Evolutionary conservation across 2,329 filamentous ascomycete genomes (phyloP), one percentile per base, ranked within the genome.

Genomic region (Moelleriella libera): DNA sequence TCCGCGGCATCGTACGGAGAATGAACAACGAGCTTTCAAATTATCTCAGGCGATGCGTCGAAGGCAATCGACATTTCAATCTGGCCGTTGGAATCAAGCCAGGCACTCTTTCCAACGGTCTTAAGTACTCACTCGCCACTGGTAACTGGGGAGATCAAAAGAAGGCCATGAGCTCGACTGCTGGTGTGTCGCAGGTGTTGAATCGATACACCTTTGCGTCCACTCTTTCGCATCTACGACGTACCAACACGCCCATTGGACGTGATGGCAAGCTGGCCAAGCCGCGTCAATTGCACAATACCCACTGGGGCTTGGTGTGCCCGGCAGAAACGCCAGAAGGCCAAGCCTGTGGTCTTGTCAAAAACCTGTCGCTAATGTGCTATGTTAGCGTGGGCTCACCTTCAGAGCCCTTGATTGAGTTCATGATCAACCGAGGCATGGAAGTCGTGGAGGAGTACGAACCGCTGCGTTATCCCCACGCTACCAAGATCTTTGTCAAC

Each of bases 131-230:
- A 46, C 74, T 98, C 52, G 90, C 92, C 30, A 98, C 92, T 11
- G 92, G 92, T 55, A 98, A 98, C 68, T 98, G 92, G 94, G 94
- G 92, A 60, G 92, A 98, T 55, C 92, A 98, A 71, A 98, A 97
- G 76, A 98, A 97, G 72, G 89, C 92, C 21, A 85, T 86, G 57
- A 90, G 84, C 56, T 87, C 89, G 1, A 97, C 94, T 53, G 92
- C 92, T 44, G 94, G 92, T 74, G 92, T 98, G 44, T 97, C 90
- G 44, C 92, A 98, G 68, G 94, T 98, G 68, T 69, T 98, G 59
- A 98, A 96, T 70, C 81, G 92, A 63, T 98, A 97, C 64, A 97
- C 94, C 0, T 98, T 96, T 61, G 82, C 92, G 12, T 98, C 94
- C 41, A 97, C 90, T 0, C 69, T 98, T 42, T 98, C 92, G 14